Percentiles rank a stretch among this genome's conserved stretches.
Conservation (phyloP, 306 rosid genomes). For the Comarum palustre region DNA sequence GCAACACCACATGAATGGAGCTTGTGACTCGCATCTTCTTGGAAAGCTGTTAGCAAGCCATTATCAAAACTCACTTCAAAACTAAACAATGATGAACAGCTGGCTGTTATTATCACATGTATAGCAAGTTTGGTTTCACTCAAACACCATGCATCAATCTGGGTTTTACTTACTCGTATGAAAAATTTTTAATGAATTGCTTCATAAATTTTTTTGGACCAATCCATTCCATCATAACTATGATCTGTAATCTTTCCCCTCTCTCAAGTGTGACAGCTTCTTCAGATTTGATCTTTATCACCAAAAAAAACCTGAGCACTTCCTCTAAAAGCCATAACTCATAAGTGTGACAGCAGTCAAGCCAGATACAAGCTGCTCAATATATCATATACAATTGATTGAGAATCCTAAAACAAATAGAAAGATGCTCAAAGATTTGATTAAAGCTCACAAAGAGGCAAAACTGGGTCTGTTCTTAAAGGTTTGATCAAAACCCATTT, state of each 20-base stretch:
- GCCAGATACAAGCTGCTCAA: not conserved
- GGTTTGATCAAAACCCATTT: conserved; percentile 21
- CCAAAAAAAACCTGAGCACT: not conserved
- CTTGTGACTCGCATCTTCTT: conserved; percentile 22
- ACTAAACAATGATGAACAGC: conserved; percentile 10
- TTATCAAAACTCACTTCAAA: not conserved
- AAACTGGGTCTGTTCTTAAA: not conserved
- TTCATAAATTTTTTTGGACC: not conserved
- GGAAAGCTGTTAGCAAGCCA: conserved; percentile 19
- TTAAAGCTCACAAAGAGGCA: conserved; percentile 5
- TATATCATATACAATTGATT: not conserved
- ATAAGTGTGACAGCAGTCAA: conserved; percentile 3
- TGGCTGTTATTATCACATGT: not conserved
- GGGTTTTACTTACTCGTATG: not conserved
- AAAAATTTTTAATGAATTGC: not conserved
- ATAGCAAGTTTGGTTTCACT: not conserved
- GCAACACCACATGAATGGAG: conserved; percentile 11
- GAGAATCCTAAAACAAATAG: not conserved
- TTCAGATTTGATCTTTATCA: not conserved
- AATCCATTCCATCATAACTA: not conserved
- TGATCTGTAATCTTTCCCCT: not conserved
- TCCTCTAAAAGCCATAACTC: not conserved
- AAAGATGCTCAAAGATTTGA: not conserved
- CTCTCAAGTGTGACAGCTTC: not conserved
- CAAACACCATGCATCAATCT: not conserved